Base-by-base conservation (phyloP, 106 monocot species). In the Dendrobium chrysotoxum region DNA sequence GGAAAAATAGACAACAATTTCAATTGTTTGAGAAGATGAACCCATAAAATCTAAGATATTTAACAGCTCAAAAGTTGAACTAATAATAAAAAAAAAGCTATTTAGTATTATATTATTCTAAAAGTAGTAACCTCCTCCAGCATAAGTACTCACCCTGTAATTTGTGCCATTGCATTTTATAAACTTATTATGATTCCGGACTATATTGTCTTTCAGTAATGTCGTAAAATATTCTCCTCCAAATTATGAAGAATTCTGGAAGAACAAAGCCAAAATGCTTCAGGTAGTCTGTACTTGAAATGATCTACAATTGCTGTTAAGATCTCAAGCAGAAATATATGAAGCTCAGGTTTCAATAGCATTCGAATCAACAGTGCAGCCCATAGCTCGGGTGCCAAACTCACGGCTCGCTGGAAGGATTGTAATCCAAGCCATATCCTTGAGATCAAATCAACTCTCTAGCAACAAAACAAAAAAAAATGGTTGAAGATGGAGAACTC, bases 351-450 rank as follows among this genome's bases (percentile, higher is more conserved):
- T 79, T 88, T 95, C 76, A 90, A 0, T 13, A 87, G 78, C 79
- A 89, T 84, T 1, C 91, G 83, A 13, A 95, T 80, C 21, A 89
- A 65, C 93, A 99, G 92, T 5, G 87, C 91, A 17, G 79, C 80
- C 98, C 98, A 99, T 6, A 87, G 84, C 44, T 93, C 91, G 0
- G 93, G 98, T 4, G 89, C 88, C 82, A 88, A 79, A 38, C 80
- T 86, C 23, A 99, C 47, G 72, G 95, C 92, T 46, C 54, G 82
- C 15, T 76, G 38, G 20, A 95, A 78, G 20, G 91, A 93, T 30
- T 40, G 61, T 50, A 99, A 71, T 0, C 90, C 95, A 20, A 83
- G 87, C 25, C 46, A 61, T 45, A 93, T 31, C 81, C 95, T 95
- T 53, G 7, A 65, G 18, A 85, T 77, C 81, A 86, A n/a, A 30